A percentile compares a stretch with the other conserved stretches of the same genome.
Evolutionary conservation across 345 rosid species (phyloP).

Genomic region (Garcia nutans): DNA sequence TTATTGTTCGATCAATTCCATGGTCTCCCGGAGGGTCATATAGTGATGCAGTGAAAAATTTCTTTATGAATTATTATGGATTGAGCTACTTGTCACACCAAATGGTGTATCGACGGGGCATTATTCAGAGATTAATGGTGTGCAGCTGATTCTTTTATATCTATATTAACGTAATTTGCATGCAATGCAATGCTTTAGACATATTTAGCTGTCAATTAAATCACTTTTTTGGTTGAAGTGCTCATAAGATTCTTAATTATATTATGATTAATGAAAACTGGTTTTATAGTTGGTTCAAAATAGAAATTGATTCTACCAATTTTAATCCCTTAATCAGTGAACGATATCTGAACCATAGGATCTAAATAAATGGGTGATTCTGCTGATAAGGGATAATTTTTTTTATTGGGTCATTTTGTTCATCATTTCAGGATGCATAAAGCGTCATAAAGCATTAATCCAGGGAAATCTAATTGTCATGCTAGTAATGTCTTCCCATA

Average conservation of each 20-base stretch:
- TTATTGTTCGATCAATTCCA: constrained; percentile 88
- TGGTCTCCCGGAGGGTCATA: constrained; percentile 58
- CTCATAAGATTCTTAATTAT: not conserved
- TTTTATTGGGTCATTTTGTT: not conserved
- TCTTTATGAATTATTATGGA: constrained; percentile 66
- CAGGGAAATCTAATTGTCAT: not conserved
- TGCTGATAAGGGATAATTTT: not conserved
- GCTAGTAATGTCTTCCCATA: not conserved
- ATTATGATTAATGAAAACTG: not conserved
- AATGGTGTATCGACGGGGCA: constrained; percentile 64
- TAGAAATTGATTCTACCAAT: not conserved
- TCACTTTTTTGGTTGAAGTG: not conserved
- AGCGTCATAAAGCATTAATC: not conserved
- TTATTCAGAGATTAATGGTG: constrained; percentile 75
- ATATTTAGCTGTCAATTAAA: not conserved
- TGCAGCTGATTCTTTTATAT: constrained; percentile 23
- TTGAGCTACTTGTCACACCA: constrained; percentile 80
- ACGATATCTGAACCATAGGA: not conserved
- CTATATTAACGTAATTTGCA: not conserved
- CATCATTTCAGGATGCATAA: not conserved
- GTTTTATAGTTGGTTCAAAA: not conserved
- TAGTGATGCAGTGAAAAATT: constrained; percentile 60
- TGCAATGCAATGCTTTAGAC: not conserved
- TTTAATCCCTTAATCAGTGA: not conserved
- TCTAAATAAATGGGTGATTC: not conserved